Percentiles rank a stretch among this genome's conserved stretches.
phyloP scores from a whole-genome alignment of 2,329 filamentous ascomycete genomes.

The Hymenoscyphus fraxineus region DNA sequence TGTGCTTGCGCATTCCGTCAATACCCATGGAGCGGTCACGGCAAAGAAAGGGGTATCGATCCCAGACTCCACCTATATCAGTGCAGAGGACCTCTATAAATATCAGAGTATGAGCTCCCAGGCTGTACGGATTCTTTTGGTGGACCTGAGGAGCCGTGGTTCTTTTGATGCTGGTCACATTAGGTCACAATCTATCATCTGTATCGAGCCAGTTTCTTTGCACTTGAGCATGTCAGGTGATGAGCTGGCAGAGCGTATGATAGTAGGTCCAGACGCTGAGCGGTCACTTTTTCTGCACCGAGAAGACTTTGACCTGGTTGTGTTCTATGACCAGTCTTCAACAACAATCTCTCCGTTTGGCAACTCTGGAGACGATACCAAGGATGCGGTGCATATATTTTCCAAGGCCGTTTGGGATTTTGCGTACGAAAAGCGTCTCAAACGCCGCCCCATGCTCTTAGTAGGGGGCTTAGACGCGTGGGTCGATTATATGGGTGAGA shows the following conservation, averaged over 20 bases:
- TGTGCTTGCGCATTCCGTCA: conserved; percentile 17
- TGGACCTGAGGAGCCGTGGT: conserved; percentile 78
- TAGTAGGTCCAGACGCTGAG: conserved; percentile 71
- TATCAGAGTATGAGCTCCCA: conserved; percentile 56
- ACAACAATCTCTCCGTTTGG: conserved; percentile 30
- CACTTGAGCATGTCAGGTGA: conserved; percentile 62
- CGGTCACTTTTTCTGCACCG: conserved; percentile 67
- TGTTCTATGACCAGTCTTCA: conserved; percentile 80
- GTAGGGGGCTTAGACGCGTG: conserved; percentile 82
- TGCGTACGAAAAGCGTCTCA: conserved; percentile 73
- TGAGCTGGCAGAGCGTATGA: conserved; percentile 62
- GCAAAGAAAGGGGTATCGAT: conserved; percentile 14
- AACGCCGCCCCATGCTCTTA: conserved; percentile 70
- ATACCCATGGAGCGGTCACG: conserved; percentile 11
- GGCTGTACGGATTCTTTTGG: conserved; percentile 67
- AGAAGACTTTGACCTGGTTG: conserved; percentile 77
- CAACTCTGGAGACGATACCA: conserved; percentile 42
- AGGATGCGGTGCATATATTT: conserved; percentile 64
- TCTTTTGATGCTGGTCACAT: conserved; percentile 89
- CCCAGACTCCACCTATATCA: conserved; percentile 27
- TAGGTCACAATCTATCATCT: conserved; percentile 77
- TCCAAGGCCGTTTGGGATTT: conserved; percentile 79
- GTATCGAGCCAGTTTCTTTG: conserved; percentile 78
- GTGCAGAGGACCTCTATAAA: conserved; percentile 64
- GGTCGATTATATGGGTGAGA: conserved; percentile 70